These are phyloP conservation scores for Suhomyces bribrorum DNA, from an alignment of 1,139 yeast genomes.

Conservation along the genomic window DNA sequence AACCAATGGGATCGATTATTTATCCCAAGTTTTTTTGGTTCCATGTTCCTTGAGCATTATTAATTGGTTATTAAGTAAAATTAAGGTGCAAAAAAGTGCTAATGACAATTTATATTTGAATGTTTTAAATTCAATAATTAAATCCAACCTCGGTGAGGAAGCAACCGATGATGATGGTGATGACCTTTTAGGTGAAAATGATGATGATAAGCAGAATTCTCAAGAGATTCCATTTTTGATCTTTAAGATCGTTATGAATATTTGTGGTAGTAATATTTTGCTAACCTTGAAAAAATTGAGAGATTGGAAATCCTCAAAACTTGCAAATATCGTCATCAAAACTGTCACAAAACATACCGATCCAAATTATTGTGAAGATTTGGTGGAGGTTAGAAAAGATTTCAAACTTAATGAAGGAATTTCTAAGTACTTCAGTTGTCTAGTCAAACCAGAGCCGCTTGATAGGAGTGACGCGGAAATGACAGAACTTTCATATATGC, in stretches of 20 bases:
- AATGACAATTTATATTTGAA: constrained; percentile 16
- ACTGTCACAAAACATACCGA: constrained; percentile 17
- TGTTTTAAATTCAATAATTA: constrained; percentile 27
- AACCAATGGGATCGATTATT: constrained; percentile 46
- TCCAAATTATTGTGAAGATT: constrained; percentile 10
- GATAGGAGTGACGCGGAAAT: constrained; percentile 2
- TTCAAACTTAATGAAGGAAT: constrained; percentile 9
- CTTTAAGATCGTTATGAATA: constrained; percentile 28
- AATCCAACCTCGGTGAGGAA: constrained; percentile 21
- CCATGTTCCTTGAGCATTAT: constrained; percentile 42
- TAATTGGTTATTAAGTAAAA: constrained; percentile 28
- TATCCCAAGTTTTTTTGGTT: constrained; percentile 43
- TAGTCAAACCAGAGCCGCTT: constrained; percentile 6
- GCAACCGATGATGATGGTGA: constrained; percentile 12
- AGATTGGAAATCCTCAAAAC: constrained; percentile 18
- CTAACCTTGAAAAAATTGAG: constrained; percentile 17
- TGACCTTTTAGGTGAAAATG: constrained; percentile 11
- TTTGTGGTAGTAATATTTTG: constrained; percentile 24
- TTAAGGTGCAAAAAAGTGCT: constrained; percentile 10
- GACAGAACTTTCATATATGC: constrained; percentile 2
- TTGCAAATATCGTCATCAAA: constrained; percentile 19
- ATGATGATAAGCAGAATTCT: constrained; percentile 8
- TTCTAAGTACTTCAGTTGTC: constrained; percentile 9
- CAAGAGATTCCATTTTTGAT: constrained; percentile 23
- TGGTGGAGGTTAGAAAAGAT: constrained; percentile 3